Conservation (phyloP, 352 stramenopile species). For the Globisporangium barbulae region DNA sequence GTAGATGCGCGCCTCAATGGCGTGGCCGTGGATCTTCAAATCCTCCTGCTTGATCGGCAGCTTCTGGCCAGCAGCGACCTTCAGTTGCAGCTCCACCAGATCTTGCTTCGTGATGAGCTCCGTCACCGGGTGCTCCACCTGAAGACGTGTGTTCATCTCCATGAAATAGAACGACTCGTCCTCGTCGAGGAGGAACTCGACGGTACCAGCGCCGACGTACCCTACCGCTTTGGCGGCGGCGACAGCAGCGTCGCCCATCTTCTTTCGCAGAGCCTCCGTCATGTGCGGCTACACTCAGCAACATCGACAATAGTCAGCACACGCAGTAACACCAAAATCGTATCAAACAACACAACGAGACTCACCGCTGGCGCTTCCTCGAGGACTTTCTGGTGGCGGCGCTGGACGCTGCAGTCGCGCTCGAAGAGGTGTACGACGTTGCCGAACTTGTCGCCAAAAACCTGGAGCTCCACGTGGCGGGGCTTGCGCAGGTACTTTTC, state of each 20-base stretch:
- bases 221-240: conserved; percentile 87
- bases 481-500: conserved; percentile 90
- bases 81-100: conserved; percentile 93
- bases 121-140: conserved; percentile 92
- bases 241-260: conserved; percentile 89
- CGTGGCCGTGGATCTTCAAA: conserved; percentile 86
- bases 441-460: conserved; percentile 90
- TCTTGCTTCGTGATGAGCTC: conserved; percentile 90
- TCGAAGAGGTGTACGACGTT: conserved; percentile 91
- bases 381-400: conserved; percentile 93
- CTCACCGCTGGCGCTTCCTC: conserved; percentile 90
- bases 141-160: conserved; percentile 96
- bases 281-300: conserved; percentile 58
- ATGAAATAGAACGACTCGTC: conserved; percentile 94
- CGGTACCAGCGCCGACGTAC: conserved; percentile 91
- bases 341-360: conserved; percentile 11
- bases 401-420: conserved; percentile 89
- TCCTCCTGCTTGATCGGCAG: conserved; percentile 89
- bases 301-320: background rate
- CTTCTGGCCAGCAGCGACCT: conserved; percentile 88
- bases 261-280: conserved; percentile 69
- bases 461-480: conserved; percentile 91
- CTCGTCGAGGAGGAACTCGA: conserved; percentile 93
- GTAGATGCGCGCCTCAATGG: conserved; percentile 94
- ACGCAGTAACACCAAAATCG: background rate